Percentiles rank a stretch among this genome's conserved stretches.
Evolutionary conservation across 352 stramenopile species (phyloP).

Genomic region (Phytopythium chamaehyphon): DNA sequence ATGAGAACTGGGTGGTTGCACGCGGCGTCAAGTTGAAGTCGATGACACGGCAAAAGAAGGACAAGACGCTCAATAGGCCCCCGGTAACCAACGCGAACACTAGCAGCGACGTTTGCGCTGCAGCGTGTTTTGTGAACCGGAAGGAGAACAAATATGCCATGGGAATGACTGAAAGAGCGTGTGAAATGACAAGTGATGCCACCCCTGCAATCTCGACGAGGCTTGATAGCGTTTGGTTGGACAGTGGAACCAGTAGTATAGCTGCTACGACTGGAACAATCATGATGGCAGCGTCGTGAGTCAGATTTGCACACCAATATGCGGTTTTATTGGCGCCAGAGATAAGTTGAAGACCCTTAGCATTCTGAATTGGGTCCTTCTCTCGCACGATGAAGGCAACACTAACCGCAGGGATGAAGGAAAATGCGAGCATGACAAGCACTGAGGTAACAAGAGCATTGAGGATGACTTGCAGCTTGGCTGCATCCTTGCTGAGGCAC

Average conservation of each 20-base stretch:
- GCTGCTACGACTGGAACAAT: constrained; percentile 33
- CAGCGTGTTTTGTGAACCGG: constrained; percentile 52
- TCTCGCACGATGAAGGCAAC: constrained; percentile 64
- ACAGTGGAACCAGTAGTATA: constrained; percentile 33
- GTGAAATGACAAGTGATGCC: constrained; percentile 30
- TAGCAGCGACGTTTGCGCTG: constrained; percentile 58
- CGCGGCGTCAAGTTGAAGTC: constrained; percentile 34
- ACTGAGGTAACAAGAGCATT: constrained; percentile 60
- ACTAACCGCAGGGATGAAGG: constrained; percentile 59
- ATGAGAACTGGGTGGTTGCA: constrained; percentile 29
- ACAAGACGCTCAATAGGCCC: constrained; percentile 72
- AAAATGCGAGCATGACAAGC: constrained; percentile 63
- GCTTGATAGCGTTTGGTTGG: constrained; percentile 23
- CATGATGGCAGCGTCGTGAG: constrained; percentile 47
- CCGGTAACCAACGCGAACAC: constrained; percentile 55
- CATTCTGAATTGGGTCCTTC: constrained; percentile 60
- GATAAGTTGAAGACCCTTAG: constrained; percentile 61
- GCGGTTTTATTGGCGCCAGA: constrained; percentile 41
- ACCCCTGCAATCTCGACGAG: constrained; percentile 36
- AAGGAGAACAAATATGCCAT: constrained; percentile 62
- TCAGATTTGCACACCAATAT: constrained; percentile 61
- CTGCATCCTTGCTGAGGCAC: constrained; percentile 45
- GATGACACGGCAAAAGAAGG: constrained; percentile 71
- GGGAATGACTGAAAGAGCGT: constrained; percentile 48
- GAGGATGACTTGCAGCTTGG: constrained; percentile 58